Evolutionary conservation across 177 flowering plant species (phyloP), one percentile per base, ranked within the genome.

Genomic region (Tripterygium wilfordii): DNA sequence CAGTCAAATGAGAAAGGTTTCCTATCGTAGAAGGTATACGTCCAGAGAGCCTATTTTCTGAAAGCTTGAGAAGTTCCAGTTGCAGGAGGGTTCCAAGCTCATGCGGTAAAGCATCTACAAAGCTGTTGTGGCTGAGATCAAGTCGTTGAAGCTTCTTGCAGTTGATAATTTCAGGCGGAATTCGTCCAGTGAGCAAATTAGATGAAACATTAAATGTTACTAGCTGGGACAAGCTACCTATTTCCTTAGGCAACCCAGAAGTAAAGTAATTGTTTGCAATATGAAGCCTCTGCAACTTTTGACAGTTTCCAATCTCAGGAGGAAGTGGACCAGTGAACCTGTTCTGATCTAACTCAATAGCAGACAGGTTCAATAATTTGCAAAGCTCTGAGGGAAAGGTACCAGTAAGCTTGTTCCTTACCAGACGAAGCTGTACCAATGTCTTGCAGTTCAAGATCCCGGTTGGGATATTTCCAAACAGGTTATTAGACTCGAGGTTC

Each of bases 71-170:
- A 54, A 74, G 60, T 70, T 87, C 92, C 52, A 87, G 67, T 62
- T 77, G 83, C n/a, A 45, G 49, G 51, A 87, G 82, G 38, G 53
- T 63, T 35, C 92, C 92, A 47, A 87, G 54, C 61, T 79, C 82
- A 21, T 44, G 36, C 5, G 96, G 92, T 26, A 87, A 66, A 42
- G 60, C 22, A 54, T 43, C 75, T 0, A 22, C 27, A 40, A 87
- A 84, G 36, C 56, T 54, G 50, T 87, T 87, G 35, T 41, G 43
- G 63, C 92, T 82, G 48, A 87, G 73, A 73, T 87, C 96, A 36
- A 87, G 86, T 29, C 89, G 69, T 55, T 79, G 92, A 52, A 87
- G 82, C 76, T 51, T 78, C 64, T 45, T 69, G 64, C 96, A 87
- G 45, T 71, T 70, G 5, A 73, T 54, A 31, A 84, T 67, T 53